Evolutionary conservation across 441 rosid species (phyloP).

Genomic region (Erodium texanum): DNA sequence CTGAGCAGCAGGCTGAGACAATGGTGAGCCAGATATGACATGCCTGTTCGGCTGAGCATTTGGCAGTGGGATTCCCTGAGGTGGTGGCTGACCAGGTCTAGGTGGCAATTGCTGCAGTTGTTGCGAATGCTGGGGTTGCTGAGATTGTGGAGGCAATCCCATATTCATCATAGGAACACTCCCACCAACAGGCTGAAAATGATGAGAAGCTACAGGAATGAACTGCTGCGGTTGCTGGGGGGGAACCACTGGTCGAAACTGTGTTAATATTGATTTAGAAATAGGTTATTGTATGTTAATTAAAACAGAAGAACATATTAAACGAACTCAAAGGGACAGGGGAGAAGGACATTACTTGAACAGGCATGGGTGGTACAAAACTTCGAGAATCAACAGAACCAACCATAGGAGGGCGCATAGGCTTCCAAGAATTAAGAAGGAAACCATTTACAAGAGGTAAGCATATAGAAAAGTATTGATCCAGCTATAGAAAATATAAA

Average conservation of each 20-base stretch:
- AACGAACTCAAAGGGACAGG: constrained; percentile 8
- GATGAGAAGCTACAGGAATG: constrained; percentile 51
- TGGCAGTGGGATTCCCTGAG: constrained; percentile 43
- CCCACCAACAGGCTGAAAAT: constrained; percentile 52
- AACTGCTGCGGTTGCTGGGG: constrained; percentile 55
- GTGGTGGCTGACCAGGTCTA: constrained; percentile 48
- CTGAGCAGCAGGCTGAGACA: constrained; percentile 46
- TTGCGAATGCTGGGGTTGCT: constrained; percentile 49
- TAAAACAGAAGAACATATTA: background rate
- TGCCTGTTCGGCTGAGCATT: constrained; percentile 41
- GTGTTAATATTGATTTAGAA: constrained; percentile 17
- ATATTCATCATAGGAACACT: constrained; percentile 44
- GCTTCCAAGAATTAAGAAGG: constrained; percentile 27
- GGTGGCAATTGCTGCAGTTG: constrained; percentile 52
- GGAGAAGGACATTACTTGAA: constrained; percentile 48
- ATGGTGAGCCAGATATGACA: constrained; percentile 36
- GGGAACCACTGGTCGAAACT: constrained; percentile 57
- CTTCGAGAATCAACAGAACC: constrained; percentile 59
- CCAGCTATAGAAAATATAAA: constrained; percentile 1
- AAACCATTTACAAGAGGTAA: constrained; percentile 17
- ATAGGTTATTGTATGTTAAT: constrained; percentile 11
- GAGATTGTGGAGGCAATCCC: constrained; percentile 62
- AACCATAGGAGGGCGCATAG: constrained; percentile 47
- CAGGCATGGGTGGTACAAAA: constrained; percentile 54
- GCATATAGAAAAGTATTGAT: constrained; percentile 11